Base-by-base conservation (phyloP, 345 rosid species). In the Populus simonii region DNA sequence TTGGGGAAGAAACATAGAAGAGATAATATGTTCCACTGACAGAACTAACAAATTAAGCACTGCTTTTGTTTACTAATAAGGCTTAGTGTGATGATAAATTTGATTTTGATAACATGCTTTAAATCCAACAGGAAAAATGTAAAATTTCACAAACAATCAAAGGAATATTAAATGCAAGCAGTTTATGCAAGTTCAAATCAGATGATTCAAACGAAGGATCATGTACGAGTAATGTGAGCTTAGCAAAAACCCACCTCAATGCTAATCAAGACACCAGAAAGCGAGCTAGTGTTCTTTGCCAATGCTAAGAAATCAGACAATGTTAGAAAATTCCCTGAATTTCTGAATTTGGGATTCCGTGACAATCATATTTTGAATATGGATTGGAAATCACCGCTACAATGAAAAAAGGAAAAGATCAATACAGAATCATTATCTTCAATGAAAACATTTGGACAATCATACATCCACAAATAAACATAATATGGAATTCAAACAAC, bases 211-310 rank as follows among this genome's bases (percentile, higher is more conserved):
- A 31, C 3, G 17, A 70, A 59, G 47, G 59, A 62, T 29, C 20
- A 51, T 68, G 68, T 22, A 72, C 4, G 65, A 76, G n/a, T 35
- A 78, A 11, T n/a, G 10, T 39, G 3, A 29, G 77, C 77, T 74
- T 13, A 27, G 49, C 16, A 25, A 80, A 70, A 79, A 83, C 88
- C 84, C 77, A 96, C 99, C 95, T 93, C 98, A 69, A 93, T 88
- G 83, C 88, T 80, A 80, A 96, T 89, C 85, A 92, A 86, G 84
- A 93, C 87, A 69, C 98, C 94, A 10, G 89, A 81, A 79, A 96
- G 89, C 72, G 98, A 84, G 81, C 79, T 86, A 63, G 90, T 41
- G 66, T 82, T 90, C 77, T 83, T 92, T 38, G 96, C 89, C 91
- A 92, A 45, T 51, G 51, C 83, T 61, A 96, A 83, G 84, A 96